These are phyloP conservation scores for Cytospora chrysosperma DNA, from an alignment of 2,329 filamentous ascomycete genomes.

Conservation along the genomic window DNA sequence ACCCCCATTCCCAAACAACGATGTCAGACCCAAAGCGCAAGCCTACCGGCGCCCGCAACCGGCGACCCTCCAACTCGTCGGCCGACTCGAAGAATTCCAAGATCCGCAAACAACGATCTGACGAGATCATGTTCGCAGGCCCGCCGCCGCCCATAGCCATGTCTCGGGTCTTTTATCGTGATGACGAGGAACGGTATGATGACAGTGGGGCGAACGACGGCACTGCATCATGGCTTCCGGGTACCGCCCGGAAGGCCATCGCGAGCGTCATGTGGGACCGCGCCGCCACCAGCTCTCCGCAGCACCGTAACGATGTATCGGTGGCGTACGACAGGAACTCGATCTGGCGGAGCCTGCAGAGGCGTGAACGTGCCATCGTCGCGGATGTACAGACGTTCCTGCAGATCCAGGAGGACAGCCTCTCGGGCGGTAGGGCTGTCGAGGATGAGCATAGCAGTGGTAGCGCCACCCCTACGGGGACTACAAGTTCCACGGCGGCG, in stretches of 20 bases:
- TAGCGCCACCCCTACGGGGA: conserved; percentile 42
- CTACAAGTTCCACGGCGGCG: conserved; percentile 33
- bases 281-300: conserved; percentile 9
- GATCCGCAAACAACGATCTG: conserved; percentile 32
- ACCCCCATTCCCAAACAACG: conserved; percentile 11
- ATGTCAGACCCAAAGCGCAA: conserved; percentile 18
- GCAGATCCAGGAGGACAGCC: conserved; percentile 48
- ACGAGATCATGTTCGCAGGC: conserved; percentile 43
- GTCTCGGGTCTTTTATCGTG: conserved; percentile 40
- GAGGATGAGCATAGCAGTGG: conserved; percentile 37
- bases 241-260: conserved; percentile 29
- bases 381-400: conserved; percentile 48
- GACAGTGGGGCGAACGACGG: conserved; percentile 12
- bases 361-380: conserved; percentile 47
- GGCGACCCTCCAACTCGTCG: conserved; percentile 25
- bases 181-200: conserved; percentile 31
- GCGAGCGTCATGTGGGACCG: conserved; percentile 42
- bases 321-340: conserved; percentile 40
- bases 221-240: conserved; percentile 26
- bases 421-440: conserved; percentile 32
- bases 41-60: conserved; percentile 17
- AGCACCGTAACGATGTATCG: conserved; percentile 21
- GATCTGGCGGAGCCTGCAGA: conserved; percentile 46
- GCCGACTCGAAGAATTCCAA: conserved; percentile 26
- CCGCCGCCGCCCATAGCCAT: conserved; percentile 52